A percentile compares a stretch with the other conserved stretches of the same genome.
phyloP scores from a whole-genome alignment of 495 filamentous ascomycete genomes.

The Cladorrhinum samala region DNA sequence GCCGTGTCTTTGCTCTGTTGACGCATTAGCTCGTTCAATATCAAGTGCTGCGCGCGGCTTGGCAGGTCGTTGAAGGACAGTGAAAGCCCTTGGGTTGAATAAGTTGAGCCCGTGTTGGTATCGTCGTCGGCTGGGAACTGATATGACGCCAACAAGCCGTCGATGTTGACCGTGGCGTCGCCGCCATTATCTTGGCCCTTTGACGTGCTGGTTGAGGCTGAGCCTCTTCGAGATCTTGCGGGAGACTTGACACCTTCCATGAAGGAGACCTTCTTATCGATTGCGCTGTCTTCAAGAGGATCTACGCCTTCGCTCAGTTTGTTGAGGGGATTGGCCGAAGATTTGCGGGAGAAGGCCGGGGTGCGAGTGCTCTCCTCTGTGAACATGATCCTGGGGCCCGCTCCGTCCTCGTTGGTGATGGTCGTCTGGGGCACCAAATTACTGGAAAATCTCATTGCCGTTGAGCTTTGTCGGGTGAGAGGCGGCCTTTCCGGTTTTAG shows the following conservation, averaged over 20 bases:
- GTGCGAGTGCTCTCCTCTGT: conserved; percentile 38
- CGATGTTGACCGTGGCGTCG: conserved; percentile 30
- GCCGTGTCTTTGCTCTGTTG: conserved; percentile 66
- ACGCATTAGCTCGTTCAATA: conserved; percentile 76
- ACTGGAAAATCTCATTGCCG: conserved; percentile 57
- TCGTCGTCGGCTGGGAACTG: conserved; percentile 18
- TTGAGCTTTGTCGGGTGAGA: conserved; percentile 47
- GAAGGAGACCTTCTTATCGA: conserved; percentile 65
- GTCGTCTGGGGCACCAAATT: conserved; percentile 68
- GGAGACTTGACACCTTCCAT: conserved; percentile 29
- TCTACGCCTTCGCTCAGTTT: conserved; percentile 53
- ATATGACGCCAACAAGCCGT: conserved; percentile 30
- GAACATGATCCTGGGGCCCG: conserved; percentile 76
- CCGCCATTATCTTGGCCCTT: conserved; percentile 13
- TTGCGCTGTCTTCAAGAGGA: conserved; percentile 47
- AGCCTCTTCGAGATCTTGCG: conserved; percentile 27
- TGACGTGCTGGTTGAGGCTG: conserved; percentile 8
- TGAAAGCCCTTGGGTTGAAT: conserved; percentile 54
- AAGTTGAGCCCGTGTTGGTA: conserved; percentile 46
- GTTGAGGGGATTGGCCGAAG: conserved; percentile 25
- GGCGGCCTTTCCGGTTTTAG: conserved; percentile 34
- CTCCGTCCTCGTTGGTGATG: conserved; percentile 56
- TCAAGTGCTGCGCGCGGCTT: conserved; percentile 74
- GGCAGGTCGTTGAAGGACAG: conserved; percentile 83
- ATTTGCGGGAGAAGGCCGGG: conserved; percentile 43